Percentiles rank a stretch among this genome's conserved stretches.
Conservation (phyloP, 257 asterid genomes). For the Salvia splendens region DNA sequence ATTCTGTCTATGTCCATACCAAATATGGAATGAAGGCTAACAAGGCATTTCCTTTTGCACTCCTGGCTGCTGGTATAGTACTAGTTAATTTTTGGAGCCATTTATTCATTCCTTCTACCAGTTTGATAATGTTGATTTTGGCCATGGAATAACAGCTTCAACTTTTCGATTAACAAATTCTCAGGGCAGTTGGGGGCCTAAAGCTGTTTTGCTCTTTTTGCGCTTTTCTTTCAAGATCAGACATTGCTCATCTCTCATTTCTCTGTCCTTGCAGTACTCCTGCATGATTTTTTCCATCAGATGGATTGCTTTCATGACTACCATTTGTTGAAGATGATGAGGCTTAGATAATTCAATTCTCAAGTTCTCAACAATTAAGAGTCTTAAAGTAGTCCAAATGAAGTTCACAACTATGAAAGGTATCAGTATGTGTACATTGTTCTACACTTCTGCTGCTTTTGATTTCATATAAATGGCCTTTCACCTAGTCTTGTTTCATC, state of each 20-base stretch:
- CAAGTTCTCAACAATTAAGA: neutral
- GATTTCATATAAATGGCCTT: neutral
- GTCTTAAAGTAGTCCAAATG: neutral
- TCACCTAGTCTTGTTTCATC: neutral
- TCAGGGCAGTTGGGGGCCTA: neutral
- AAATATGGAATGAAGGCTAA: neutral
- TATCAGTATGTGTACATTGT: neutral
- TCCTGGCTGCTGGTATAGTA: neutral
- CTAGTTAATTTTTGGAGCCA: neutral
- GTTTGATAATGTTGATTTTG: neutral
- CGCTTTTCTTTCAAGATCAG: neutral
- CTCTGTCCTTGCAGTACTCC: neutral
- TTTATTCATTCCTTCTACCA: too few species aligned
- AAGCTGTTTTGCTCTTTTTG: neutral
- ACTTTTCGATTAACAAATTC: neutral
- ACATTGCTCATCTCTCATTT: neutral
- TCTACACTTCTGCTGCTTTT: neutral
- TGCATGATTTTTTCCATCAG: neutral
- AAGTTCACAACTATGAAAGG: neutral
- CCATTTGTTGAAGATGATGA: neutral
- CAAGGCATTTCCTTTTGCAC: neutral
- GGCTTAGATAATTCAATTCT: neutral
- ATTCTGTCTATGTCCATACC: neutral
- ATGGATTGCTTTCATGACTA: constrained; percentile 1
- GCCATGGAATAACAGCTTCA: neutral